Percentiles rank a stretch among this genome's conserved stretches.
Conservation (phyloP, 768 basidiomycete genomes). For the Trametes cubensis region DNA sequence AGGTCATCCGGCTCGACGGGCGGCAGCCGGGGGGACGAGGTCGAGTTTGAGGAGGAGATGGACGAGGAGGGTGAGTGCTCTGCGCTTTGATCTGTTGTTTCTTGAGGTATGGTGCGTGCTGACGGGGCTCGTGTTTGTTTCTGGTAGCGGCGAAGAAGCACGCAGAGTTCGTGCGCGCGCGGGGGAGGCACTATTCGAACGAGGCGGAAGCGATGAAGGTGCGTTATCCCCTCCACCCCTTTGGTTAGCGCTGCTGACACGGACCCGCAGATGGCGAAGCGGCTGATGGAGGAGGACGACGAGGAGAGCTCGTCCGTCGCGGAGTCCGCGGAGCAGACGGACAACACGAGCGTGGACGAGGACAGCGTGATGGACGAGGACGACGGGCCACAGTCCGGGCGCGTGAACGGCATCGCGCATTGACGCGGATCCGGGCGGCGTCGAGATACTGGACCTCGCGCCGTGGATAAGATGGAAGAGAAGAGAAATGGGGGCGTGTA, state of each 20-base stretch:
- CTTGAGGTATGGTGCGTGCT: not conserved
- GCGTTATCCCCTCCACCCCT: slow-evolving; percentile 9
- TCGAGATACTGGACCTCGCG: no score
- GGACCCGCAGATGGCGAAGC: slow-evolving; percentile 57
- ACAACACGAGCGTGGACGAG: slow-evolving; percentile 24
- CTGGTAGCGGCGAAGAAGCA: slow-evolving; percentile 82
- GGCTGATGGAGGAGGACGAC: slow-evolving; percentile 56
- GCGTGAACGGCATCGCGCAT: slow-evolving; percentile 27
- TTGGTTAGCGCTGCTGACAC: slow-evolving; percentile 5
- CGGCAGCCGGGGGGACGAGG: slow-evolving; percentile 50
- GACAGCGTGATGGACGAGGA: slow-evolving; percentile 33
- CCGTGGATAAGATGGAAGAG: no score
- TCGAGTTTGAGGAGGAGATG: slow-evolving; percentile 82
- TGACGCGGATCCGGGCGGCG: not conserved
- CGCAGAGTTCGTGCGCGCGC: slow-evolving; percentile 76
- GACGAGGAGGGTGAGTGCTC: slow-evolving; percentile 76
- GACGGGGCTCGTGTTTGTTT: not conserved
- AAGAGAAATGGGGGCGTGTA: no score
- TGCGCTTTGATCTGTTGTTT: not conserved
- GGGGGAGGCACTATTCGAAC: slow-evolving; percentile 86
- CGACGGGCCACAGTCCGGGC: slow-evolving; percentile 19
- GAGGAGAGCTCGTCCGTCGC: slow-evolving; percentile 29
- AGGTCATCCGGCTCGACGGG: slow-evolving; percentile 53
- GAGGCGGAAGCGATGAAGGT: slow-evolving; percentile 95
- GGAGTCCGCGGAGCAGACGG: slow-evolving; percentile 26